Evolutionary conservation across 1,284 basidiomycete genomes (phyloP), one percentile per base, ranked within the genome.

Genomic region (Fomitiporia mediterranea): DNA sequence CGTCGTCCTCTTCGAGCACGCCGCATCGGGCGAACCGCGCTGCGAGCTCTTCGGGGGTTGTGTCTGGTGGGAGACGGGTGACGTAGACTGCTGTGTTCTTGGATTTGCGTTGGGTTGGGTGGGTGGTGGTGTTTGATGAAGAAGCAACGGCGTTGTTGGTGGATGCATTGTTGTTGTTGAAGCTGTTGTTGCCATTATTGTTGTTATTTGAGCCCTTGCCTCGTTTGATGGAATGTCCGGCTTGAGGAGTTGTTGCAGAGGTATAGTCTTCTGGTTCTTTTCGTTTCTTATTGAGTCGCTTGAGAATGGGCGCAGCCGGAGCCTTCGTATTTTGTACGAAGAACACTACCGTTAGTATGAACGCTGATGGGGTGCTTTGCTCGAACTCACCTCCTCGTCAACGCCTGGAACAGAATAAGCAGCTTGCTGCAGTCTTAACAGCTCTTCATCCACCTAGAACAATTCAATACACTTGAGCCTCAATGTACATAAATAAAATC

Each of bases 61-160:
- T 77, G 65, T 95, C 90, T 0, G 72, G 68, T 1, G 96, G 97
- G 0, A 99, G 81, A 48, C 84, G 82, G 3, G 90, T 90, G 43
- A 99, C 86, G 72, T 90, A 99, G 38, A 99, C 84, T 0, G 94
- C 94, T 0, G 96, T 99, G 68, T 95, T 94, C 69, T 92, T 91
- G 40, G 86, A 86, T 64, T 83, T 85, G 52, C 77, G 75, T n/a
- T n/a, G n/a, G n/a, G n/a, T n/a, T 63, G 83, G 79, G 40, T 66
- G 61, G 15, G 64, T 44, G 38, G 62, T 61, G 2, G 38, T 5
- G 6, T 37, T 6, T 9, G 70, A 63, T 3, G 72, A 70, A 38
- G 79, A 75, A 11, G 72, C 70, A 6, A 61, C 7, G 52, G 19
- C 17, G 28, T 21, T 11, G 69, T 62, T 2, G 72, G 70, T 35